Evolutionary conservation across 2,329 filamentous ascomycete species (phyloP).

Genomic region (Ceratocystis eucalypticola): DNA sequence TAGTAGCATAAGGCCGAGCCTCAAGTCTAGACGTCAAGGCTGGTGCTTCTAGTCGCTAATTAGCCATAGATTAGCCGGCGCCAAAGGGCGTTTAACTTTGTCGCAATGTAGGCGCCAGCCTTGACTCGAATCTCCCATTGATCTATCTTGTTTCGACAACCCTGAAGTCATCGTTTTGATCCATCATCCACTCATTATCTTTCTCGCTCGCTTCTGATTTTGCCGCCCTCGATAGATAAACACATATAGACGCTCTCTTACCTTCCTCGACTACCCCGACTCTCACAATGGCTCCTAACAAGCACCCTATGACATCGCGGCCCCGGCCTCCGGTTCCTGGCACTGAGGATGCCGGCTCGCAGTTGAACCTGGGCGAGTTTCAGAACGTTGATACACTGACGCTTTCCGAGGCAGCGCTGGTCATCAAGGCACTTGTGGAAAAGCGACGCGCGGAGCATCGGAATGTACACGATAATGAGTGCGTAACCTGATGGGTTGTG

Average conservation of each 20-base stretch:
- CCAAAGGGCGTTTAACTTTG: conserved; percentile 8
- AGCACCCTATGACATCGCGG: conserved; percentile 38
- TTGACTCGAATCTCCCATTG: neutral
- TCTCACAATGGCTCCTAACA: conserved; percentile 13
- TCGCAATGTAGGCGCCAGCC: conserved; percentile 7
- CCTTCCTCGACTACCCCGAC: neutral
- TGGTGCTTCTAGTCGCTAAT: neutral
- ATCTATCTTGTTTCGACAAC: neutral
- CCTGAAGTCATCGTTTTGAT: neutral
- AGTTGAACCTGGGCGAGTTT: conserved; percentile 84
- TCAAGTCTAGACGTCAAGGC: neutral
- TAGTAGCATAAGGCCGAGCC: neutral
- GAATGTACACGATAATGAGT: conserved; percentile 75
- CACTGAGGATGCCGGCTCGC: conserved; percentile 75
- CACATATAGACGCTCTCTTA: no score
- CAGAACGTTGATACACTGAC: conserved; percentile 83
- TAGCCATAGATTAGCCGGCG: conserved; percentile 17
- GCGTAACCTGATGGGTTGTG: conserved; percentile 28
- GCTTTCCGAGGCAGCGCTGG: conserved; percentile 77
- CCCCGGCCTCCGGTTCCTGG: conserved; percentile 55
- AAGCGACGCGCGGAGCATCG: conserved; percentile 68
- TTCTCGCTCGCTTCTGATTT: neutral
- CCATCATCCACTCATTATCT: neutral
- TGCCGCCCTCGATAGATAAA: neutral
- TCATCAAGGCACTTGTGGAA: conserved; percentile 78